Conservation (phyloP, 2,329 filamentous ascomycete genomes). For the Thermothelomyces thermophilus region DNA sequence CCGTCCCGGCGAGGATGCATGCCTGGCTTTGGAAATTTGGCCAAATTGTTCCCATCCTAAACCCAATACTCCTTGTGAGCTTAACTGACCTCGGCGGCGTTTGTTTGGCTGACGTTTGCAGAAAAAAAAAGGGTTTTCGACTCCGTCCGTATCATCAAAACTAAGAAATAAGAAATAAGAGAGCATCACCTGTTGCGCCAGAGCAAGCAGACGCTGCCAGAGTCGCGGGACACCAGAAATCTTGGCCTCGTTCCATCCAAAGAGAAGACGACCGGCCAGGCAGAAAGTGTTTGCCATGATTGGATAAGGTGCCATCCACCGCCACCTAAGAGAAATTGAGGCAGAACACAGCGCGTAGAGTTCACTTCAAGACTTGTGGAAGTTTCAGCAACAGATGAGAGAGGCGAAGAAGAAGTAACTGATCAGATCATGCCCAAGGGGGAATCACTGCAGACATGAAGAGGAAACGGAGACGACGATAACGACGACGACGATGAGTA, state of each 20-base stretch:
- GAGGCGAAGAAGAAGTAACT: constrained; percentile 9
- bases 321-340: constrained; percentile 11
- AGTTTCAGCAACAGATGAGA: constrained; percentile 16
- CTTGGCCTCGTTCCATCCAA: constrained; percentile 4
- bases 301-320: constrained; percentile 27
- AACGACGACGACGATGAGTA: constrained; percentile 11
- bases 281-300: constrained; percentile 19
- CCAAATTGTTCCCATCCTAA: neutral
- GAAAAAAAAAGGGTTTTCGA: constrained; percentile 2
- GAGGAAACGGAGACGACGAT: constrained; percentile 11
- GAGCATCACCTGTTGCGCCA: constrained; percentile 2
- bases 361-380: constrained; percentile 15
- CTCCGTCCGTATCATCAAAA: constrained; percentile 2
- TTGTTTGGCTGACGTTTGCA: neutral
- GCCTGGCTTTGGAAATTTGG: neutral
- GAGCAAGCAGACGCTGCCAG: neutral
- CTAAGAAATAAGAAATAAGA: neutral
- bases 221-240: constrained; percentile 3
- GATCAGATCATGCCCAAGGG: constrained; percentile 19
- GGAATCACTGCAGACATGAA: constrained; percentile 22
- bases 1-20: neutral
- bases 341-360: constrained; percentile 15
- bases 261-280: constrained; percentile 8
- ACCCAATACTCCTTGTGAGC: neutral
- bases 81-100: neutral